These are phyloP conservation scores for Lippia alba DNA, from an alignment of 305 asterid species.

Conservation along the genomic window DNA sequence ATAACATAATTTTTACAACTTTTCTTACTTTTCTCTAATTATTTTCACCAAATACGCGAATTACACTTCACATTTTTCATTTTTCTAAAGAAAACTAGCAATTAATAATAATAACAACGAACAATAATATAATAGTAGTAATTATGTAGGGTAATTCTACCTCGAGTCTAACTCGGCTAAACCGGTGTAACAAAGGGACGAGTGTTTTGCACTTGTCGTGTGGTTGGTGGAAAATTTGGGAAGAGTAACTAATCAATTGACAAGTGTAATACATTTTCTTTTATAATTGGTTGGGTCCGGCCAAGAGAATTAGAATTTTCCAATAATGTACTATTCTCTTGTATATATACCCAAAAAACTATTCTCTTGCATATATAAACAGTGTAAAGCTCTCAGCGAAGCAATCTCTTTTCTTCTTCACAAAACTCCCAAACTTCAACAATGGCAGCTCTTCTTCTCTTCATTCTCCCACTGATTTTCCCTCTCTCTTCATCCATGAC, in stretches of 20 bases:
- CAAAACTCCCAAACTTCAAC: neutral
- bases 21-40: slow-evolving; percentile 5
- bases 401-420: neutral
- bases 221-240: no score
- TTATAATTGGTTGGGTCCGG: no score
- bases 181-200: no score
- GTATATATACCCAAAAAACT: no score
- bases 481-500: slow-evolving; percentile 41
- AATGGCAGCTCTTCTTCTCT: slow-evolving; percentile 37
- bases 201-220: no score
- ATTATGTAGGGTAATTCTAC: no score
- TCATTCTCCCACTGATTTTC: slow-evolving; percentile 30
- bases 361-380: slow-evolving; percentile 1
- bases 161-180: no score
- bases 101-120: neutral
- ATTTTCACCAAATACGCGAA: slow-evolving; percentile 32
- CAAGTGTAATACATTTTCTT: no score
- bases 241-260: no score
- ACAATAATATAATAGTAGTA: no score
- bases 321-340: neutral
- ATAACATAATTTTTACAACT: neutral
- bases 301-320: no score
- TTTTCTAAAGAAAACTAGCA: neutral
- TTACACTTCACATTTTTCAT: slow-evolving; percentile 9
- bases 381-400: neutral